Conservation (phyloP, 1,139 yeast genomes). For the Kurtzmaniella quercitrusa region DNA sequence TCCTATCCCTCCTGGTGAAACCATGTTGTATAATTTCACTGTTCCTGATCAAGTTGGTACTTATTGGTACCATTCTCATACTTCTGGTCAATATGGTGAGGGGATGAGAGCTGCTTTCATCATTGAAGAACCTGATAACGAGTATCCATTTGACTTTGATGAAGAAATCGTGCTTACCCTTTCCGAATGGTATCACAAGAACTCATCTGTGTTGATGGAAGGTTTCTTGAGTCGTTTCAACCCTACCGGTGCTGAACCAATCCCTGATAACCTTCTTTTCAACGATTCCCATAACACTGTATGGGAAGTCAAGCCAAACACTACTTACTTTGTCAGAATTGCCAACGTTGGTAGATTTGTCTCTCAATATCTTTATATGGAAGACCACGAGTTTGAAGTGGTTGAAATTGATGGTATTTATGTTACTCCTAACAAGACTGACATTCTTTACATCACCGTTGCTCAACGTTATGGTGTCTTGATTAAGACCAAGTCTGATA, state of each 20-base stretch:
- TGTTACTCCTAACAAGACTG: slow-evolving; percentile 55
- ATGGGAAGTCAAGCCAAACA: slow-evolving; percentile 54
- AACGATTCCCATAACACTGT: slow-evolving; percentile 61
- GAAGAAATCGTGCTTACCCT: slow-evolving; percentile 55
- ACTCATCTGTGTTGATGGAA: slow-evolving; percentile 38
- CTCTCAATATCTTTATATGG: slow-evolving; percentile 63
- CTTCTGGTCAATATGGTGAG: slow-evolving; percentile 72
- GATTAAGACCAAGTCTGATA: slow-evolving; percentile 46
- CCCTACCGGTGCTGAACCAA: slow-evolving; percentile 83
- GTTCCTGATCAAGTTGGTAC: slow-evolving; percentile 67
- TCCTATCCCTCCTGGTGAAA: slow-evolving; percentile 65
- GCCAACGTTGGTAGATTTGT: slow-evolving; percentile 69
- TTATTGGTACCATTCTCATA: slow-evolving; percentile 82
- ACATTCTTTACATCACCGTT: slow-evolving; percentile 57
- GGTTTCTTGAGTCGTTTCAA: slow-evolving; percentile 58
- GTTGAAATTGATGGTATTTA: slow-evolving; percentile 74
- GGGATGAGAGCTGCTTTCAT: slow-evolving; percentile 73
- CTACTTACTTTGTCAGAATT: slow-evolving; percentile 59
- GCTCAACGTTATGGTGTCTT: slow-evolving; percentile 71
- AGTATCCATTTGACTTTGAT: slow-evolving; percentile 55
- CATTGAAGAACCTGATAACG: slow-evolving; percentile 52
- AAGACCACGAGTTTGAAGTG: slow-evolving; percentile 62
- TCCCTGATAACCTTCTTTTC: slow-evolving; percentile 62
- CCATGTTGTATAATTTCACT: slow-evolving; percentile 62
- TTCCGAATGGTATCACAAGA: slow-evolving; percentile 60